Evolutionary conservation across 2,329 filamentous ascomycete genomes (phyloP).

Genomic region (Aquanectria penicillioides): DNA sequence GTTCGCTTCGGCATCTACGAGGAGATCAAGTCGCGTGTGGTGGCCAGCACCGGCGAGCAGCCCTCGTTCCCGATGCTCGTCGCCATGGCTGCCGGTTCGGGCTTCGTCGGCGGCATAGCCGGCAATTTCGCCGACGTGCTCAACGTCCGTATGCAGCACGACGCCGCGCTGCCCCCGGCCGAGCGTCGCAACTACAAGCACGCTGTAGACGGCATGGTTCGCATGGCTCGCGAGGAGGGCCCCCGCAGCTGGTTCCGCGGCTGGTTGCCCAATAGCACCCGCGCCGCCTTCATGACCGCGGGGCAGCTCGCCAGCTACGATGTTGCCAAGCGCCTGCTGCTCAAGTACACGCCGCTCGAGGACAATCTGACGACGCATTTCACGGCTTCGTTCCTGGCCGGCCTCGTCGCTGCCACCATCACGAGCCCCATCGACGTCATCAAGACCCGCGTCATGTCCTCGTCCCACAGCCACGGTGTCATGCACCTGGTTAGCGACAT

Average conservation of each 20-base stretch:
- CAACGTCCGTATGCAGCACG: constrained; percentile 99
- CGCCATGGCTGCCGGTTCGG: constrained; percentile 83
- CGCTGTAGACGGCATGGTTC: constrained; percentile 84
- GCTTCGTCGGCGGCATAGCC: constrained; percentile 86
- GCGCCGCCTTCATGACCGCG: constrained; percentile 89
- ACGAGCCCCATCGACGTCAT: constrained; percentile 89
- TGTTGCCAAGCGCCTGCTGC: constrained; percentile 77
- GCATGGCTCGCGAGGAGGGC: constrained; percentile 91
- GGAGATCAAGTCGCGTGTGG: constrained; percentile 77
- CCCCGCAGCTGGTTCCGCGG: constrained; percentile 81
- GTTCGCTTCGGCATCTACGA: constrained; percentile 98
- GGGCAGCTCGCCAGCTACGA: constrained; percentile 88
- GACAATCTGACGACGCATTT: constrained; percentile 84
- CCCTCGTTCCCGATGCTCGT: constrained; percentile 82
- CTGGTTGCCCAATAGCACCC: constrained; percentile 82
- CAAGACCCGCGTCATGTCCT: constrained; percentile 88
- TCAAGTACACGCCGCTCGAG: constrained; percentile 72
- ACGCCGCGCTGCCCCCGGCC: constrained; percentile 76
- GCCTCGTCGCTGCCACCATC: constrained; percentile 84
- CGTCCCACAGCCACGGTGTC: constrained; percentile 62
- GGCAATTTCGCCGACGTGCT: constrained; percentile 96
- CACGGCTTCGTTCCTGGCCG: constrained; percentile 78
- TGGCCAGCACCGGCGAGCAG: constrained; percentile 59
- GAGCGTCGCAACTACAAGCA: constrained; percentile 89
- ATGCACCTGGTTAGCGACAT: constrained; percentile 71